Evolutionary conservation across 2,329 filamentous ascomycete species (phyloP), one percentile per base, ranked within the genome.

Genomic region (Albifimbria verrucaria): DNA sequence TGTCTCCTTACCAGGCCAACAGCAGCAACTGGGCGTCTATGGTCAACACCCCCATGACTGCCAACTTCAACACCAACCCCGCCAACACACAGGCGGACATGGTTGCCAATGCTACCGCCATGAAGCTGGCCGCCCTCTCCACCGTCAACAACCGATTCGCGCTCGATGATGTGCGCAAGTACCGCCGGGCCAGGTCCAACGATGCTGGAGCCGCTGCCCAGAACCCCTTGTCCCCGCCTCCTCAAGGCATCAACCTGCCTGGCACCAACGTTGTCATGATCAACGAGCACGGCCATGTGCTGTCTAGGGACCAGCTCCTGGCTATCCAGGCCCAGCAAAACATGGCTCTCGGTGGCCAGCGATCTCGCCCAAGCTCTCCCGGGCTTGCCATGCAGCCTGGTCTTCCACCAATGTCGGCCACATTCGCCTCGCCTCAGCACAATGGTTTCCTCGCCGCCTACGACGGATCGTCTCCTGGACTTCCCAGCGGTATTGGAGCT

Each of bases 91-190:
- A 97, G 69, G 92, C 92, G 17, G 94, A 99, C 66, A 97, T 97
- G 93, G 89, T 99, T 53, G 94, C 94, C 54, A 99, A 97, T 68
- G 94, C 94, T 23, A 97, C 94, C 17, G 94, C 94, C 21, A 99
- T 99, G 94, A 99, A 99, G 72, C 82, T 99, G 49, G 94, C 94
- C 45, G 94, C 94, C 18, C 79, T 99, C 45, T 97, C 93, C 5
- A 99, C 94, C 3, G 94, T 99, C 48, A 99, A 97, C 77, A 99
- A 97, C 71, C 89, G 94, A 42, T 96, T 99, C 65, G 92, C 94
- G 50, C 80, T 99, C 54, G 94, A 99, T 65, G 94, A 99, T 69
- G 93, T 95, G 57, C 90, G 92, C 66, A 97, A 97, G 74, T 97
- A 94, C 72, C 90, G 94, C 58, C 89, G 93, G 55, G 86, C 92